Evolutionary conservation across 306 rosid genomes (phyloP), one percentile per base, ranked within the genome.

Genomic region (Ceratonia siliqua): DNA sequence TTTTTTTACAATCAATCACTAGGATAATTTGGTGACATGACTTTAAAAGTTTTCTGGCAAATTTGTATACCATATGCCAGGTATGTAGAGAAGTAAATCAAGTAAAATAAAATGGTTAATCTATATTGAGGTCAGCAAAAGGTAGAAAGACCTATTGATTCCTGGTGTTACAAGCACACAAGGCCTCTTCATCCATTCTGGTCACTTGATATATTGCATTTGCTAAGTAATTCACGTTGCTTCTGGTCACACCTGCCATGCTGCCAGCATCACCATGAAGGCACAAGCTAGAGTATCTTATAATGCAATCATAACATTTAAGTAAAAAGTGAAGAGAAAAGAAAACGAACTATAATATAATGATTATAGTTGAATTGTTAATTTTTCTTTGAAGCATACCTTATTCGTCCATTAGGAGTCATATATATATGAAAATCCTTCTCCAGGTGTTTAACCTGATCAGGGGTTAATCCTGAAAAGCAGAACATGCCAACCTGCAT

Each of bases 401-500:
- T 92, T 57, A 92, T 38, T 20, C 91, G 87, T 48, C 91, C 94
- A 77, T 89, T 82, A 65, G 89, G 87, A 62, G 91, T 89, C 88
- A 89, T 41, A 64, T 89, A 89, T 14, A 86, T 84, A 71, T 86
- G 91, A 68, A 82, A 84, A 45, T 85, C 88, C 24, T 66, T 85
- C 27, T 85, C 83, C 88, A 89, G 75, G 52, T 74, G 84, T 72
- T 89, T 90, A 24, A 92, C 91, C 78, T 92, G 91, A 72, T 88
- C 92, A 5, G 91, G 96, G 36, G 92, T 81, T 87, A 92, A 48
- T 45, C 96, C 94, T 74, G 92, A 88, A 66, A 82, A 87, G 80
- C 91, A 83, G 83, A 92, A 88, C 96, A 92, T 85, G 35, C 97
- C 97, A 70, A 84, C 87, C 96, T 89, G 92, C 62, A 70, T 82